Base-by-base conservation (phyloP, 148 eudicot genomes). In the Camellia granthamiana region DNA sequence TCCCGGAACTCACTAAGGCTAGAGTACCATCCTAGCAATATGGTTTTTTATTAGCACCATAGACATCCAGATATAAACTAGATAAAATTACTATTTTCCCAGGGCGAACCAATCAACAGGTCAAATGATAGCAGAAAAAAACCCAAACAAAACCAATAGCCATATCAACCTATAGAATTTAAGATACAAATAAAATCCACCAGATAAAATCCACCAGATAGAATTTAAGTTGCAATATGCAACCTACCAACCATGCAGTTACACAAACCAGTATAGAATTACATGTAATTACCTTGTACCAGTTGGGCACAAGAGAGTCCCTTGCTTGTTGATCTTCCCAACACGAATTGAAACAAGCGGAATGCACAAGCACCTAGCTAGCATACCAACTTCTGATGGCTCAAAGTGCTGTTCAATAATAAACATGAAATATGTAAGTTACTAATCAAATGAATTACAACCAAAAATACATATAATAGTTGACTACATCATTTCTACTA, bases 331-430 rank as follows among this genome's bases (percentile, higher is more conserved):
- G 78, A 95, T 89, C 92, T 93, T 93, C 64, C 98, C 98, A 14
- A 90, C 97, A 4, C 97, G 97, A 66, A 95, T 77, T 6, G 98
- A 86, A 80, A 95, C 94, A 64, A 95, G 95, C 2, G 98, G 98
- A 79, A 93, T 82, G 82, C 98, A 95, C 86, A 95, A 89, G 78
- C 97, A 95, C 82, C 98, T 90, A 0, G 98, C 97, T 15, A 95
- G 85, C 82, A 88, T 76, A 21, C 97, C 98, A 80, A 95, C 93
- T 86, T 95, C 98, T 18, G 97, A 88, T 47, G 97, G 91, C 83
- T 91, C 97, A 84, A 95, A 95, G 81, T 95, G 92, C 98, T 95
- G 92, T 75, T 46, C 6, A 64, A 19, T 3, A 3, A 49, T 3
- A 3, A 49, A 68, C 12, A 56, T 12, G 15, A 6, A 51, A 78